Base-by-base conservation (phyloP, 306 rosid genomes). In the Rosa multiflora region DNA sequence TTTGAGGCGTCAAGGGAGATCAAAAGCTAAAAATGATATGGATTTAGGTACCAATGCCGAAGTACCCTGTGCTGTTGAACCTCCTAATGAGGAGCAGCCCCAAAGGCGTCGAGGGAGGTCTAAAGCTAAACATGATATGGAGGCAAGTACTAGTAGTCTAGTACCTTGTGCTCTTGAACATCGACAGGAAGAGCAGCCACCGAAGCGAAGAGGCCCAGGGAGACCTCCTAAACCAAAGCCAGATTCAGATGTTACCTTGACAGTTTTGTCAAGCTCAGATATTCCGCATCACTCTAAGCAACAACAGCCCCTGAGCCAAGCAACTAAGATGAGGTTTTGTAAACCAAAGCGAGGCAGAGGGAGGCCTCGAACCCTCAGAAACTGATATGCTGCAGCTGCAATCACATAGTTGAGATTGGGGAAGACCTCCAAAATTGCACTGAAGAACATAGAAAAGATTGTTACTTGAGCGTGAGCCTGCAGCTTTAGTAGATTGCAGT, bases 141-240 rank as follows among this genome's bases (percentile, higher is more conserved):
- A 61, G 35, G 35, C 39, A 61, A 61, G 17, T 61, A 10, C 67
- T 26, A 61, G 6, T 8, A 47, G 42, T 5, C 44, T 43, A 46
- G 7, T 62, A 52, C 59, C 58, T 48, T 43, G 37, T 21, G 18
- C 13, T 21, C 69, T 37, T 79, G 35, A 56, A 58, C 26, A 51
- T 39, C 70, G 20, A 40, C 43, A 40, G 0, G 10, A 26, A 17
- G 67, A 77, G 75, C 75, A 11, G 47, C 70, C 70, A 20, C 71
- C 10, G 10, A 79, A 21, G 66, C 67, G 48, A 61, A 73, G 58
- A 61, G 72, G 68, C 59, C 67, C 32, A 37, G 81, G 75, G 40
- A 73, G 59, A 47, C 76, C 66, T 80, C 53, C 64, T 18, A 48
- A 14, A 23, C 21, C 74, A 63, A 46, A 55, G 20, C 44, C 11